phyloP scores from a whole-genome alignment of 257 asterid genomes.

The Salvia hispanica region DNA sequence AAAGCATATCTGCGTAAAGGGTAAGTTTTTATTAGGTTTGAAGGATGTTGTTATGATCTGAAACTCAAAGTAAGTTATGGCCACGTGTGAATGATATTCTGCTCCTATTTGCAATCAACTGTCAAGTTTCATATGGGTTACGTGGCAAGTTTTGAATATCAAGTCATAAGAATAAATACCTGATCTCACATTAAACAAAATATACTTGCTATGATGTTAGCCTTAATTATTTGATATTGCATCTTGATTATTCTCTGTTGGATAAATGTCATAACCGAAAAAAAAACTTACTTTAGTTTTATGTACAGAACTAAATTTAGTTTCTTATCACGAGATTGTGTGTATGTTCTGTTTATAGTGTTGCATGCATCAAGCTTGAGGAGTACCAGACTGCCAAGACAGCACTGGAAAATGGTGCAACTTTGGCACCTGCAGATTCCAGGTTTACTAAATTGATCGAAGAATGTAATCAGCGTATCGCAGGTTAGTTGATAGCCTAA shows the following conservation, averaged over 20 bases:
- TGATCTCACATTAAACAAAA: background rate
- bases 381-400: slow-evolving; percentile 92
- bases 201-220: background rate
- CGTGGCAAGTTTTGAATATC: background rate
- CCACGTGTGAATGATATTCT: background rate
- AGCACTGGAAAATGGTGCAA: slow-evolving; percentile 76
- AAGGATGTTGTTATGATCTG: background rate
- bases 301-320: background rate
- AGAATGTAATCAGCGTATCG: slow-evolving; percentile 69
- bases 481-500: slow-evolving; percentile 50
- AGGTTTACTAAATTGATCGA: slow-evolving; percentile 71
- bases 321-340: background rate
- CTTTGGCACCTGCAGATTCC: slow-evolving; percentile 74
- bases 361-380: slow-evolving; percentile 90
- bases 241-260: background rate
- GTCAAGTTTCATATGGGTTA: background rate
- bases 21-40: slow-evolving; percentile 33
- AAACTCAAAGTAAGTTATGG: background rate
- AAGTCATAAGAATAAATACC: background rate
- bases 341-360: slow-evolving; percentile 42
- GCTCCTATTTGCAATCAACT: slow-evolving; percentile 1
- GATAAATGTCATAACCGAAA: background rate
- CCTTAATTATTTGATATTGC: background rate
- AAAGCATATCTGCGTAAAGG: slow-evolving; percentile 93
- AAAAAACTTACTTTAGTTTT: background rate